Base-by-base conservation (phyloP, 805 yeast species). In the Hanseniaspora thailandica region DNA sequence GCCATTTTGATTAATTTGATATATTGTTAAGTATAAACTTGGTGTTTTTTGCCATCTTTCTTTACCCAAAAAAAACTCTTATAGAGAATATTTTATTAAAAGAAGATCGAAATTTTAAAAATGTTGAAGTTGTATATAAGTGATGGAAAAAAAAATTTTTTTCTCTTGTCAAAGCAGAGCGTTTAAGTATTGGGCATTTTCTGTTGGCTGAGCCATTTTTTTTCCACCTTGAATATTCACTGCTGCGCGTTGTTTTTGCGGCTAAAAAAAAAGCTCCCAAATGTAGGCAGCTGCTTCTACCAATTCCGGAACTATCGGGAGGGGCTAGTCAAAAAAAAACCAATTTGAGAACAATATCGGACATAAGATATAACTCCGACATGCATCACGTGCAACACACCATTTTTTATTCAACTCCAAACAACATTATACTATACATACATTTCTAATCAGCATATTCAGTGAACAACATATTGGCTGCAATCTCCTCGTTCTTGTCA, bases 401-500 rank as follows among this genome's bases (percentile, higher is more conserved):
- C n/a, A n/a, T n/a, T n/a, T n/a, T n/a, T n/a, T n/a, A n/a, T n/a
- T n/a, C n/a, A n/a, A n/a, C n/a, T n/a, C 23, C 25, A 20, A 9
- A 12, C 25, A 5, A 9, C 15, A 53, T 36, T 25, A 49, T 55
- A 45, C 17, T 22, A 46, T 19, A 36, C 28, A 26, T n/a, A 39
- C 25, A 26, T 22, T 3, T 17, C 26, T 43, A 50, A 50, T 69
- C 71, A 47, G 71, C 70, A 51, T 76, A 77, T 56, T 77, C 82
- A 63, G 75, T 76, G 63, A 93, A 85, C 61, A 93, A 74, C 63
- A 87, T 78, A 71, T 93, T 93, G 22, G 97, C 98, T 41, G 98
- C 88, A 62, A 86, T 77, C 72, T 90, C 96, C 71, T 93, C 98
- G 69, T 93, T 87, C 71, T 88, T 90, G 63, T 93, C 98, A 69